phyloP scores from a whole-genome alignment of 805 yeast genomes.

The Ogataea thermomethanolica region DNA sequence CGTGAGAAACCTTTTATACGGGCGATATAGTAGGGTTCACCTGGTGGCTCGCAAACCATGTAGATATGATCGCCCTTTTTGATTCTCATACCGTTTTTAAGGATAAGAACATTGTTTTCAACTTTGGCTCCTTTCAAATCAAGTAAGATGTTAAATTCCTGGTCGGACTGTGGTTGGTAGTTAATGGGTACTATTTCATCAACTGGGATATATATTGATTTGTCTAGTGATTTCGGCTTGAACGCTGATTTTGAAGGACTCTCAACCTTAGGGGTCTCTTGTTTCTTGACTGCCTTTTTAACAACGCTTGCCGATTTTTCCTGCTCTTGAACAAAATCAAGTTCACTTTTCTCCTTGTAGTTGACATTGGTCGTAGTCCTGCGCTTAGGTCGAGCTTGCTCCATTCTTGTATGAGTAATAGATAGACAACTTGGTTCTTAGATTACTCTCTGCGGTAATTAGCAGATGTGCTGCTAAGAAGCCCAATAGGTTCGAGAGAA shows the following conservation, averaged over 20 bases:
- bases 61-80: slow-evolving; percentile 65
- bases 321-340: slow-evolving; percentile 20
- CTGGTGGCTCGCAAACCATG: slow-evolving; percentile 88
- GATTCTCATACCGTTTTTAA: slow-evolving; percentile 38
- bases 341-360: slow-evolving; percentile 33
- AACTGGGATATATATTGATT: slow-evolving; percentile 24
- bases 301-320: slow-evolving; percentile 2
- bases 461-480: background rate
- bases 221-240: slow-evolving; percentile 11
- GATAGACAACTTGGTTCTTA: too few relatives aligned
- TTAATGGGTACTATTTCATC: slow-evolving; percentile 41
- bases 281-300: slow-evolving; percentile 4
- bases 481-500: slow-evolving; percentile 1
- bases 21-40: slow-evolving; percentile 91
- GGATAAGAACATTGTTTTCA: slow-evolving; percentile 36
- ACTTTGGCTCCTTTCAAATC: slow-evolving; percentile 43
- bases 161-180: slow-evolving; percentile 45
- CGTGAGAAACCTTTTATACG: slow-evolving; percentile 69
- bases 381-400: slow-evolving; percentile 29
- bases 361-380: slow-evolving; percentile 32
- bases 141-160: slow-evolving; percentile 41
- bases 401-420: slow-evolving; percentile 6
- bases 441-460: too few relatives aligned
- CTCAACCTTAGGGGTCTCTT: slow-evolving; percentile 3
- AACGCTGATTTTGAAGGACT: slow-evolving; percentile 4